Percentiles rank a stretch among this genome's conserved stretches.
Evolutionary conservation across 2,329 filamentous ascomycete genomes (phyloP).

Genomic region (Fusarium compactum): DNA sequence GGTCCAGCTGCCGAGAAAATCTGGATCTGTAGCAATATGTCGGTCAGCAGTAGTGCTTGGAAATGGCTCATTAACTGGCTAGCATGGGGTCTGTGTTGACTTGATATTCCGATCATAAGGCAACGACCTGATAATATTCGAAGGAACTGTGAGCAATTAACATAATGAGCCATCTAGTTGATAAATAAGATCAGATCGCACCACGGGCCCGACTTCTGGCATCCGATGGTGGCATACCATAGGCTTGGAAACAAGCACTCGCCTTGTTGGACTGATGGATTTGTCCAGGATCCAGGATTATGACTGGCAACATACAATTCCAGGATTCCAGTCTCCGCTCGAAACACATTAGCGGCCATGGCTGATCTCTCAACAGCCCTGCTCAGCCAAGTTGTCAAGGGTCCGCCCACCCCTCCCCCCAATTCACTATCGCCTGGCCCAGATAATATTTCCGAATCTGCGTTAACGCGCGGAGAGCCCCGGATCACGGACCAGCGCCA

Average conservation of each 20-base stretch:
- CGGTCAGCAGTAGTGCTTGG: constrained; percentile 16
- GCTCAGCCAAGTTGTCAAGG: constrained; percentile 54
- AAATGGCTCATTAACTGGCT: constrained; percentile 19
- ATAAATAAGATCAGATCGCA: constrained; percentile 24
- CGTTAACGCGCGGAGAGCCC: constrained; percentile 61
- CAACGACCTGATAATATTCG: background rate
- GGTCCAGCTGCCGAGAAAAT: constrained; percentile 40
- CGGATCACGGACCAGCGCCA: constrained; percentile 55
- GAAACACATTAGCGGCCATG: constrained; percentile 58
- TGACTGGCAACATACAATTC: constrained; percentile 44
- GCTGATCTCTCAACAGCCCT: constrained; percentile 57
- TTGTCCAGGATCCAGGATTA: constrained; percentile 45
- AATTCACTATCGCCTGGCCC: constrained; percentile 56
- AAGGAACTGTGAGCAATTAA: constrained; percentile 7
- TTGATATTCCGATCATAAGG: background rate
- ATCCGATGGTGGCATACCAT: constrained; percentile 27
- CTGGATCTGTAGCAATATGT: constrained; percentile 32
- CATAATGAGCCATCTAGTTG: constrained; percentile 12
- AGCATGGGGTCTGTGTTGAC: background rate
- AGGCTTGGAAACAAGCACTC: constrained; percentile 43
- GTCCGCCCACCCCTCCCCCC: constrained; percentile 52
- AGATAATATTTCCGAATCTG: constrained; percentile 64
- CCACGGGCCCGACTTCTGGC: constrained; percentile 38
- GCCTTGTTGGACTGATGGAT: constrained; percentile 35
- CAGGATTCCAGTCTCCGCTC: constrained; percentile 53